phyloP scores from a whole-genome alignment of 495 filamentous ascomycete genomes.

The Penicillium argentinense region DNA sequence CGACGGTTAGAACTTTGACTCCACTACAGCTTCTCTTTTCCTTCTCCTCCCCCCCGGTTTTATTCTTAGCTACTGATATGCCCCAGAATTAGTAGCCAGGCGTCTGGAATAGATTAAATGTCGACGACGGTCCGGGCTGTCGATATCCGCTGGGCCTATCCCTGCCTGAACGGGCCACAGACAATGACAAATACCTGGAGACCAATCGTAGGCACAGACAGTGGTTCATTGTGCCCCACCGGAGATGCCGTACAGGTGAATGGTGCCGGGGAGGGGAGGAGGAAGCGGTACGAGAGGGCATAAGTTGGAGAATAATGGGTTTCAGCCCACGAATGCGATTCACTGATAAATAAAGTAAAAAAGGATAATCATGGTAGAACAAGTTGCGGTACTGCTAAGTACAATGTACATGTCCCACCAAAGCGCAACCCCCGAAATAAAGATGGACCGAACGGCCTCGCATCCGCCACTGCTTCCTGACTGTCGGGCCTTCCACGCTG shows the following conservation, averaged over 20 bases:
- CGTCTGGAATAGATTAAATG: constrained; percentile 25
- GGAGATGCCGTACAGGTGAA: too few species aligned
- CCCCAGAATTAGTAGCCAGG: not conserved
- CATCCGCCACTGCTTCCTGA: constrained; percentile 42
- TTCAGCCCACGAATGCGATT: too few species aligned
- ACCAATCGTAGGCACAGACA: constrained; percentile 1
- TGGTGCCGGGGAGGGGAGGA: too few species aligned
- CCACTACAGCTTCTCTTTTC: not conserved
- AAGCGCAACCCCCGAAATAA: constrained; percentile 4
- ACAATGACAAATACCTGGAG: constrained; percentile 44
- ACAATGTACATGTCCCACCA: too few species aligned
- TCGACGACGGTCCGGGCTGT: constrained; percentile 9
- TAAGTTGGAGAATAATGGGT: too few species aligned
- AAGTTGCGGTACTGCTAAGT: too few species aligned
- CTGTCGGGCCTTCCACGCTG: constrained; percentile 39
- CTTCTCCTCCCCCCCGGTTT: constrained; percentile 1
- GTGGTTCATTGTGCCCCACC: constrained; percentile 14
- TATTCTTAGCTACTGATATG: not conserved
- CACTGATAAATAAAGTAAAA: not conserved
- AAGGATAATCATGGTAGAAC: too few species aligned
- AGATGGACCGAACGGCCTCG: constrained; percentile 46
- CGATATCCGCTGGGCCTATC: constrained; percentile 28
- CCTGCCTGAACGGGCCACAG: constrained; percentile 21
- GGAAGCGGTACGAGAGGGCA: too few species aligned
- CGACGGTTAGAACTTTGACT: not conserved